Evolutionary conservation across 148 eudicot species (phyloP), one percentile per base, ranked within the genome.

Genomic region (Salicornia ramosissima): DNA sequence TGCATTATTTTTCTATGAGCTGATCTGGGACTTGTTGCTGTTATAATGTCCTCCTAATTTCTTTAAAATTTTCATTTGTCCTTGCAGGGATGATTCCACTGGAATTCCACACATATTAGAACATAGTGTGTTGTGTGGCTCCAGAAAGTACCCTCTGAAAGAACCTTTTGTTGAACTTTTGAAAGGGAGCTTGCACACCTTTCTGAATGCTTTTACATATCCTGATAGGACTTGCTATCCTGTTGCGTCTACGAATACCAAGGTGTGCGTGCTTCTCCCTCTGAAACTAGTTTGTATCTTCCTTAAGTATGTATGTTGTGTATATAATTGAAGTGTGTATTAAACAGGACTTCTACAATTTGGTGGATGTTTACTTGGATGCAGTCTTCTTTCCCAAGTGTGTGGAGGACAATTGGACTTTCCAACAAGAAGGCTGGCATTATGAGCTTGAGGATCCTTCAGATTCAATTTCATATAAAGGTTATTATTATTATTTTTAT

Each of bases 351-450:
- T 94, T 94, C 78, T 94, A 90, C 71, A 94, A 94, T 78, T 82
- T 94, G 88, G 97, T 94, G 49, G 99, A 94, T 82, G 99, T 94
- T 57, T 94, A 94, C 82, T 77, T 94, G 78, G 99, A 94, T 75
- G 99, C 99, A 3, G 99, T 94, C 69, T 90, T 94, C 76, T 94
- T 90, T 79, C 99, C 99, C 3, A 94, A 87, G 70, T 94, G 99
- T 63, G 88, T 94, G 50, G 96, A 87, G 69, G 97, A 90, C 62
- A 31, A 76, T 31, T 85, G 80, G 68, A 94, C 96, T 55, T 94
- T 94, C 73, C 99, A 94, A 74, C 99, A 94, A 78, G 99, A 94
- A 82, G 99, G 99, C 54, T 94, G 99, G 99, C 99, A 94, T 84
- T 90, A 94, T 67, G 99, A 94, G 80, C 85, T 94, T 66, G 78